phyloP scores from a whole-genome alignment of 2,329 filamentous ascomycete genomes.

The Orbilia blumenaviensis region DNA sequence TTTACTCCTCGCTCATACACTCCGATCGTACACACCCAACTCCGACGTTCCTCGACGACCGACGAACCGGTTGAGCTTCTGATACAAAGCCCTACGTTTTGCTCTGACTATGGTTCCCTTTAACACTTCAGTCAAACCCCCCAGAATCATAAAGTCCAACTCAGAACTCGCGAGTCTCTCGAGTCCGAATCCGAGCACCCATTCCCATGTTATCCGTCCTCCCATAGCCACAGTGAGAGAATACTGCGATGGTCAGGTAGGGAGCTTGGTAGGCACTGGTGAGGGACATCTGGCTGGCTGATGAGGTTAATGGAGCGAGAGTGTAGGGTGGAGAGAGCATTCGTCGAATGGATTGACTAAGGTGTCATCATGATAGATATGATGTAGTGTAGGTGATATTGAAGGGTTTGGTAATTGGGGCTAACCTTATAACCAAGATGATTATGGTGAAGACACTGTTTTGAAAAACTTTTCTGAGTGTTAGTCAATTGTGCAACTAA shows the following conservation, averaged over 20 bases:
- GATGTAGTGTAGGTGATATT: not conserved
- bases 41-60: constrained; percentile 53
- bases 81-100: constrained; percentile 49
- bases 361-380: constrained; percentile 53
- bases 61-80: constrained; percentile 51
- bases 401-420: not conserved
- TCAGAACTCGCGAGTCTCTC: constrained; percentile 36
- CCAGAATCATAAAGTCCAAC: constrained; percentile 49
- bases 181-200: constrained; percentile 26
- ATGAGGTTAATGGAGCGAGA: constrained; percentile 38
- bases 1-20: constrained; percentile 55
- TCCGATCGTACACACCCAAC: constrained; percentile 53
- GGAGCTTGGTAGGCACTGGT: constrained; percentile 38
- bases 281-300: constrained; percentile 39
- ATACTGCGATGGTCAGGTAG: constrained; percentile 48
- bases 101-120: constrained; percentile 28
- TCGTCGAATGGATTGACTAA: constrained; percentile 55
- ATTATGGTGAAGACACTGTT: not conserved
- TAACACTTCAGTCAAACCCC: constrained; percentile 27
- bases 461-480: not conserved
- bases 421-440: constrained; percentile 23
- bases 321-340: constrained; percentile 53
- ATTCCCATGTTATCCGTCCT: constrained; percentile 54
- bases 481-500: constrained; percentile 1
- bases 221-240: constrained; percentile 47